These are phyloP conservation scores for Zymoseptoria ardabiliae DNA, from an alignment of 2,329 filamentous ascomycete genomes.

Conservation along the genomic window DNA sequence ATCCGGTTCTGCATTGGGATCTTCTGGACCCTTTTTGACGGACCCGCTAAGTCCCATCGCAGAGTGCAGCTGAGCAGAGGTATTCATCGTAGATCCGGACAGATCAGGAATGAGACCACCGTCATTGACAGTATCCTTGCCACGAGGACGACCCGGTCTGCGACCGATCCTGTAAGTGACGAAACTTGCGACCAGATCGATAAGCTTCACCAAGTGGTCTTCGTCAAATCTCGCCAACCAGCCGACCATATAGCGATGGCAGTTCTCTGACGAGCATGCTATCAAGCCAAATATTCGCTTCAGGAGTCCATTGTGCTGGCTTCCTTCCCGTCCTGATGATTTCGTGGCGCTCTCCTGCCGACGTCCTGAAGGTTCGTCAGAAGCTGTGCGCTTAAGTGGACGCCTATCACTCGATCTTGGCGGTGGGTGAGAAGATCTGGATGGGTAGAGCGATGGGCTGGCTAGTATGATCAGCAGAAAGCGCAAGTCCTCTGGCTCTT, in stretches of 20 bases:
- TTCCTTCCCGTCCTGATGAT: constrained; percentile 38
- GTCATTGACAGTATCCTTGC: constrained; percentile 49
- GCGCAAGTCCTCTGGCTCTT: constrained; percentile 61
- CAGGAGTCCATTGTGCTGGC: constrained; percentile 73
- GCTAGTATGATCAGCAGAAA: constrained; percentile 71
- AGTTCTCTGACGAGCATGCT: constrained; percentile 66
- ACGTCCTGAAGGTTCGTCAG: constrained; percentile 13
- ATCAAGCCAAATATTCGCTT: constrained; percentile 77
- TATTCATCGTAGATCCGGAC: constrained; percentile 53
- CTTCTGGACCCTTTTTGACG: constrained; percentile 44
- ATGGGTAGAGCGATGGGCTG: constrained; percentile 67
- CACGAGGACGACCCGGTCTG: constrained; percentile 60
- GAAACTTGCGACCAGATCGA: constrained; percentile 71
- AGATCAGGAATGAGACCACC: constrained; percentile 67
- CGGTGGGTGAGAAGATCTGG: constrained; percentile 3
- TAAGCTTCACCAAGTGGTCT: constrained; percentile 60
- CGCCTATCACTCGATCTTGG: constrained; percentile 1
- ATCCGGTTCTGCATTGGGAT: constrained; percentile 45
- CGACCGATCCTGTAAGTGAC: constrained; percentile 72
- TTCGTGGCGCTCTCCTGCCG: constrained; percentile 19
- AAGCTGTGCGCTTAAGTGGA: constrained; percentile 7
- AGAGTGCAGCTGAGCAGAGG: constrained; percentile 66
- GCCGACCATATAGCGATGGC: constrained; percentile 66
- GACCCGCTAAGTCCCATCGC: constrained; percentile 55
- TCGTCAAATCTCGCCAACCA: constrained; percentile 71